phyloP scores from a whole-genome alignment of 2,329 filamentous ascomycete genomes.

The Colletotrichum lini region DNA sequence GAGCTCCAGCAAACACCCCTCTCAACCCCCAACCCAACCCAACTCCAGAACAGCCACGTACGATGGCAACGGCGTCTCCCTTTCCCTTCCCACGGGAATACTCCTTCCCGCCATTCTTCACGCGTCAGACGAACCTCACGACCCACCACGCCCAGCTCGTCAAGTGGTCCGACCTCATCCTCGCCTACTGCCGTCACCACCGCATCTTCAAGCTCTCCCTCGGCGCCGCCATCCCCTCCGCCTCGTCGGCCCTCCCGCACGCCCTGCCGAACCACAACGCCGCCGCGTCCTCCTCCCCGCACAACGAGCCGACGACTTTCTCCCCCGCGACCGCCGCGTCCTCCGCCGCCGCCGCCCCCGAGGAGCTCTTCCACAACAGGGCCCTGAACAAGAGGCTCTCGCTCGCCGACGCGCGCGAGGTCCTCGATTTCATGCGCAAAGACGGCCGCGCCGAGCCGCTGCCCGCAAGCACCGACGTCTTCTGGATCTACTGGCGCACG shows the following conservation, averaged over 20 bases:
- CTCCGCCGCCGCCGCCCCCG: conserved; percentile 58
- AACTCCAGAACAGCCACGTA: neutral
- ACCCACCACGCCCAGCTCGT: conserved; percentile 82
- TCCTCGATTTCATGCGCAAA: conserved; percentile 71
- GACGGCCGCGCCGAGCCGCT: conserved; percentile 79
- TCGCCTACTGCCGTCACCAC: conserved; percentile 85
- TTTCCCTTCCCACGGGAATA: conserved; percentile 76
- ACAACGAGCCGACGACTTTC: conserved; percentile 60
- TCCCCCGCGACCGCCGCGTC: conserved; percentile 51
- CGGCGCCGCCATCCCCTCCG: conserved; percentile 66
- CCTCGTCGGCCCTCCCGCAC: conserved; percentile 53
- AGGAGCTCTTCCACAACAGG: conserved; percentile 71
- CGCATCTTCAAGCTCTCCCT: conserved; percentile 83
- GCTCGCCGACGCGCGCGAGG: conserved; percentile 67
- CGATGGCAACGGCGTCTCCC: conserved; percentile 43
- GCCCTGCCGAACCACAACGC: conserved; percentile 51
- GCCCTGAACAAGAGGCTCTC: conserved; percentile 66
- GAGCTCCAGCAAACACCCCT: neutral
- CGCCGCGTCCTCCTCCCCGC: conserved; percentile 47
- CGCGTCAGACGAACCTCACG: conserved; percentile 80
- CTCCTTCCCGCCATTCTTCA: conserved; percentile 89
- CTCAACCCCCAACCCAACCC: neutral
- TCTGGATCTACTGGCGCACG: conserved; percentile 87
- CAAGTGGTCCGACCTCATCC: conserved; percentile 90
- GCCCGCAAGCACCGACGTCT: conserved; percentile 62